Percentiles rank a stretch among this genome's conserved stretches.
These are phyloP conservation scores for Apiospora aurea DNA, from an alignment of 2,329 filamentous ascomycete genomes.

Conservation along the genomic window DNA sequence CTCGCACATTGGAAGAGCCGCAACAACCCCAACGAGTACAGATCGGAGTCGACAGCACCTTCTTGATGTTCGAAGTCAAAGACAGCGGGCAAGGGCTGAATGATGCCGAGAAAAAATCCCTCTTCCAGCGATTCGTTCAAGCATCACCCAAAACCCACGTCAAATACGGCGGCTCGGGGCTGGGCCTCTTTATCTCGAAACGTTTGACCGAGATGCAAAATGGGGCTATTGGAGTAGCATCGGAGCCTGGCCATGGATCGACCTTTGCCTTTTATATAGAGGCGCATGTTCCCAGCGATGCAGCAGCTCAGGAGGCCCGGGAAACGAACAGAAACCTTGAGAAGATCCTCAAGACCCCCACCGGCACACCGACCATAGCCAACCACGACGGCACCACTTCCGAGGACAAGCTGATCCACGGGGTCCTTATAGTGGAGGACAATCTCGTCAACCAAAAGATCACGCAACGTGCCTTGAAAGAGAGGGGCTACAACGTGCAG, in stretches of 20 bases:
- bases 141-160: conserved; percentile 72
- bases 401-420: conserved; percentile 46
- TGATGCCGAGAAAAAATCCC: conserved; percentile 66
- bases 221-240: conserved; percentile 76
- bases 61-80: conserved; percentile 72
- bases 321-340: conserved; percentile 28
- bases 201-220: conserved; percentile 78
- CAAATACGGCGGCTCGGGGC: conserved; percentile 72
- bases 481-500: conserved; percentile 62
- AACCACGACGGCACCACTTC: conserved; percentile 28
- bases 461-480: conserved; percentile 65
- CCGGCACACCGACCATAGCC: conserved; percentile 25
- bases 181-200: conserved; percentile 77
- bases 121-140: conserved; percentile 73
- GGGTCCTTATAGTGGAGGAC: conserved; percentile 69
- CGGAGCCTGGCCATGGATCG: conserved; percentile 69
- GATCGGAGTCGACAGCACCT: conserved; percentile 41
- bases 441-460: conserved; percentile 73
- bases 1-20: conserved; percentile 58
- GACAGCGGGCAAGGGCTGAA: conserved; percentile 72
- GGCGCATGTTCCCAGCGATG: conserved; percentile 47
- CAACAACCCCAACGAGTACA: conserved; percentile 17
- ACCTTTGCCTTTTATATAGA: conserved; percentile 80
- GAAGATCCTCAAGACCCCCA: conserved; percentile 39
- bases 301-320: conserved; percentile 49